Evolutionary conservation across 2,329 filamentous ascomycete genomes (phyloP), one percentile per base, ranked within the genome.

Genomic region (Ophiocordyceps australis): DNA sequence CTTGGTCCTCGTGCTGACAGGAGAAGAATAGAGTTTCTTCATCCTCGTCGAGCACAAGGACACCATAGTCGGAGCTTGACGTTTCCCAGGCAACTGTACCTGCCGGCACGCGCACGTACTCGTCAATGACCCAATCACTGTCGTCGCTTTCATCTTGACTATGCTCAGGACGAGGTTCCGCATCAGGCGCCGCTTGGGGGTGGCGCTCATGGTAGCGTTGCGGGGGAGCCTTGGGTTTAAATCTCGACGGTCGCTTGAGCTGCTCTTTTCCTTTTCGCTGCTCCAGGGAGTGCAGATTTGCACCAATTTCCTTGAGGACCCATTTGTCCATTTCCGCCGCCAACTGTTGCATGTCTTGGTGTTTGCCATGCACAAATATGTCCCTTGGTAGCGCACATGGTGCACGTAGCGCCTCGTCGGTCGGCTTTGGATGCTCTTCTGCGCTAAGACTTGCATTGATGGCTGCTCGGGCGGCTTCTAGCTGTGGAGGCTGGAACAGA

Each of bases 81-180:
- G 65, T 53, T 10, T 58, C 48, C 8, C 55, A 42, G 11, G 53
- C 52, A 30, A 71, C 49, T 15, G 52, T 53, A 30, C 58, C 55
- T 3, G 55, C 62, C 2, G 68, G 64, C 12, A 74, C 57, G 19
- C 70, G 67, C 27, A 73, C 55, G 37, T 75, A 75, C 21, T 69
- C 72, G 31, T 74, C 70, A 22, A 71, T 62, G 16, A 75, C 54
- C 49, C 72, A 75, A 27, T 74, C 67, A 4, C 57, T 56, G 12
- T 65, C 64, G 30, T 61, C 48, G 13, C 49, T 47, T 10, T 63
- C 60, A 12, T 52, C 54, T 15, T 53, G 50, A 28, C 46, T 55
- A 11, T 25, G 18, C n/a, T 12, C 22, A 3, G 27, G 23, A 7
- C 20, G 9, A 4, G 18, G 20, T 12, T 19, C 17, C 17, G 30